Evolutionary conservation across 371 early-diverging fungal species (phyloP).

Genomic region (Chytridium lagenaria): DNA sequence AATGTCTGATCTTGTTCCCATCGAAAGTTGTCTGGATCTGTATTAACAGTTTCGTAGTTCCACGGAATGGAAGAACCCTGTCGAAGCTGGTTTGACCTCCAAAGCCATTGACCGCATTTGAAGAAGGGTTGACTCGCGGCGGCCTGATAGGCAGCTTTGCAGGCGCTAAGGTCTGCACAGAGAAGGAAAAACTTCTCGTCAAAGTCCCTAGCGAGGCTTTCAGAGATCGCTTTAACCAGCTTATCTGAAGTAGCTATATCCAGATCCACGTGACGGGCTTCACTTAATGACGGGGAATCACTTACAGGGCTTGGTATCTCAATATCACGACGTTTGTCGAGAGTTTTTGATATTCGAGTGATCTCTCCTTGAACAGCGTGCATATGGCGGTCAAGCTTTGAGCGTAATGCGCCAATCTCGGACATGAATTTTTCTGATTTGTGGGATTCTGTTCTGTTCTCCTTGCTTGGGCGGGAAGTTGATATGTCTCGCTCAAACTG

Average conservation of each 20-base stretch:
- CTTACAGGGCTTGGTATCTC: neutral
- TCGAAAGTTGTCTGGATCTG: conserved; percentile 54
- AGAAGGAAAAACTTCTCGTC: conserved; percentile 58
- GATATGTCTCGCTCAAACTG: neutral
- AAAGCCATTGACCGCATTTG: conserved; percentile 52
- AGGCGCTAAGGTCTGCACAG: conserved; percentile 46
- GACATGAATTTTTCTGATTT: neutral
- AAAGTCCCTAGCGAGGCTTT: conserved; percentile 44
- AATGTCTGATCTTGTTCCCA: conserved; percentile 39
- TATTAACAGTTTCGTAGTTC: conserved; percentile 52
- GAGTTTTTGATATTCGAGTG: neutral
- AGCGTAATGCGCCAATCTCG: neutral
- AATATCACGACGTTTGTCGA: neutral
- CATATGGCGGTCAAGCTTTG: conserved; percentile 12
- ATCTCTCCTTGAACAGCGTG: neutral
- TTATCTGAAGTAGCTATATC: neutral
- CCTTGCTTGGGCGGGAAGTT: neutral
- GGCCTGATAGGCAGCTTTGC: conserved; percentile 37
- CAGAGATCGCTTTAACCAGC: neutral
- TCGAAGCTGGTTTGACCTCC: conserved; percentile 45
- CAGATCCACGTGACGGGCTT: neutral
- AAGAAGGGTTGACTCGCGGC: conserved; percentile 44
- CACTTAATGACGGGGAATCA: neutral
- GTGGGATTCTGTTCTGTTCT: neutral
- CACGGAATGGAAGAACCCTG: conserved; percentile 50